Conservation (phyloP, 805 yeast genomes). For the Starmerella scarabaei region DNA sequence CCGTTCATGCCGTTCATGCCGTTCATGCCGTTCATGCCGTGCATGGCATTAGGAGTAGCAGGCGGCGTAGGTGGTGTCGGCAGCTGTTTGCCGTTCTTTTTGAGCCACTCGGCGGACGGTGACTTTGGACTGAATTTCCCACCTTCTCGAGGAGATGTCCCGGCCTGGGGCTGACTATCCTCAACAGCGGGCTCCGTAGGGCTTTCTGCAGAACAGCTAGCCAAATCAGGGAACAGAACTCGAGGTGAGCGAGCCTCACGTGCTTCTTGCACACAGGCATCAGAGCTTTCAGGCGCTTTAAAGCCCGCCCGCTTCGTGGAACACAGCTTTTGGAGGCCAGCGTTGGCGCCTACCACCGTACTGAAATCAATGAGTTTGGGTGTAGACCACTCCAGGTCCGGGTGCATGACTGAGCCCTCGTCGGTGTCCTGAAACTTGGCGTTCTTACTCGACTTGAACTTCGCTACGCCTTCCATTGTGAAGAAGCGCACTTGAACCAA, state of each 20-base stretch:
- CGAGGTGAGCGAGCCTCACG: constrained; percentile 22
- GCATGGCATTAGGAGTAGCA: neutral
- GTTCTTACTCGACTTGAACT: constrained; percentile 18
- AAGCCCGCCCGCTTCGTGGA: constrained; percentile 25
- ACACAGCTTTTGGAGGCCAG: constrained; percentile 18
- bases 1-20: neutral
- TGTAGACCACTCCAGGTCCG: constrained; percentile 17
- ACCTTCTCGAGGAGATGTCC: constrained; percentile 7
- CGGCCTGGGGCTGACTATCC: constrained; percentile 6
- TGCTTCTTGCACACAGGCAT: constrained; percentile 19
- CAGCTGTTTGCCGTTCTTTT: constrained; percentile 1
- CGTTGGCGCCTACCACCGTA: constrained; percentile 6
- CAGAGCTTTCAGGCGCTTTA: constrained; percentile 21
- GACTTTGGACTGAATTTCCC: constrained; percentile 7
- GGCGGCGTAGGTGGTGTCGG: neutral
- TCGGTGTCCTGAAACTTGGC: constrained; percentile 17
- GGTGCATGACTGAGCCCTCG: constrained; percentile 16
- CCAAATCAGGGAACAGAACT: constrained; percentile 18
- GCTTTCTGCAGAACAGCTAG: constrained; percentile 17
- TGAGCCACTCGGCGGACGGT: constrained; percentile 9
- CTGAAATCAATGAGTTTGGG: constrained; percentile 20
- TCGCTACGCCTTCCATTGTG: constrained; percentile 21
- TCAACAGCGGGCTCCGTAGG: constrained; percentile 9
- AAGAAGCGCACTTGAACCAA: constrained; percentile 25
- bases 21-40: neutral